These are phyloP conservation scores for Trichoderma endophyticum DNA, from an alignment of 2,329 filamentous ascomycete genomes.

Conservation along the genomic window DNA sequence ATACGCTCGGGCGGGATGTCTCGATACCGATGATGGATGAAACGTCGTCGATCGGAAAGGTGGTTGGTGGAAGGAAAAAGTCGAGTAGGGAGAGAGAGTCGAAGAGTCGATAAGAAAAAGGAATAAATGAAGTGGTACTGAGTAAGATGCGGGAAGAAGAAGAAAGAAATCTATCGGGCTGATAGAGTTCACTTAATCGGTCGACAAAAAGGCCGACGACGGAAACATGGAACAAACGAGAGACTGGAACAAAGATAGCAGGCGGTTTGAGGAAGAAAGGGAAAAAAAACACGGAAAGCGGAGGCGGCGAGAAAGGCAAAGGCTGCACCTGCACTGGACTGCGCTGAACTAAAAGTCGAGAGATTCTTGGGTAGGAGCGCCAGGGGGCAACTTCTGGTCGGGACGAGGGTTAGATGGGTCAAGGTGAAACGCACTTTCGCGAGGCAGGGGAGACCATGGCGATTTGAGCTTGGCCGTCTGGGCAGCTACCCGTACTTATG, in stretches of 20 bases:
- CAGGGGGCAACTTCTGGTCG: slow-evolving; percentile 14
- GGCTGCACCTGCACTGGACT: not conserved
- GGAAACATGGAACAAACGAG: slow-evolving; percentile 15
- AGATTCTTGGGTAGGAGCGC: slow-evolving; percentile 1
- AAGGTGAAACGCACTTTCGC: slow-evolving; percentile 18
- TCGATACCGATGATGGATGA: not conserved
- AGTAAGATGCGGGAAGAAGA: not conserved
- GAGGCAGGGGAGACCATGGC: slow-evolving; percentile 16
- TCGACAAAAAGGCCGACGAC: slow-evolving; percentile 1
- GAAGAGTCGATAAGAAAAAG: not conserved
- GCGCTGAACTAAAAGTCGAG: not conserved
- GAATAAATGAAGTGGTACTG: not conserved
- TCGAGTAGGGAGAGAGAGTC: not conserved
- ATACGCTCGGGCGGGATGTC: not conserved
- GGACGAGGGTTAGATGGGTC: slow-evolving; percentile 18
- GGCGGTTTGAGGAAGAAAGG: not conserved
- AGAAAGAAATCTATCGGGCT: slow-evolving; percentile 3
- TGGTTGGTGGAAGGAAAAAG: not conserved
- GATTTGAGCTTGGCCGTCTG: not conserved
- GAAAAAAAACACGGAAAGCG: not conserved
- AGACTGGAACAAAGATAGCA: slow-evolving; percentile 13
- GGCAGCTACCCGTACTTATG: not conserved
- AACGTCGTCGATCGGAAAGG: slow-evolving; percentile 7
- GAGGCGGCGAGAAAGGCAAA: not conserved
- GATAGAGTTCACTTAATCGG: slow-evolving; percentile 10